Conservation (phyloP, 768 basidiomycete genomes). For the Paxillus ammoniavirescens region DNA sequence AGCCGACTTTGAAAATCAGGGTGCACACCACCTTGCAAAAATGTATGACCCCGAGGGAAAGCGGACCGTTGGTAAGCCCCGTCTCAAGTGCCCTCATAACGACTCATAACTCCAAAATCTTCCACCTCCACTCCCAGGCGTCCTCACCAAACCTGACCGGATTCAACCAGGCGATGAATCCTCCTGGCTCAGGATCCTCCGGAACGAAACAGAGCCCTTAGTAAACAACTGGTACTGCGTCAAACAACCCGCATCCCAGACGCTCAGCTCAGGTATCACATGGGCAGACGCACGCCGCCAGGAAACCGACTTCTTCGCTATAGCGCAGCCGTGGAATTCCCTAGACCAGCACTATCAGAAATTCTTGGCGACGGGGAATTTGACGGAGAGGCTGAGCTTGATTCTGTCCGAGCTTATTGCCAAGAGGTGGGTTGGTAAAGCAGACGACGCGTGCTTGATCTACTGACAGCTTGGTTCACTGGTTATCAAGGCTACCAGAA, state of each 20-base stretch:
- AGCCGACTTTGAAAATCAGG: conserved; percentile 78
- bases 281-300: conserved; percentile 58
- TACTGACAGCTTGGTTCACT: neutral
- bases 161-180: conserved; percentile 27
- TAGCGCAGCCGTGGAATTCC: conserved; percentile 48
- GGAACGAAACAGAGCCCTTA: conserved; percentile 41
- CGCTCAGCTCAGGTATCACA: conserved; percentile 19
- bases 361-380: conserved; percentile 53
- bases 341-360: conserved; percentile 47
- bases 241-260: conserved; percentile 33
- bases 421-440: conserved; percentile 51
- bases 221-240: conserved; percentile 32
- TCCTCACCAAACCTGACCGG: conserved; percentile 72
- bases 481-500: conserved; percentile 48
- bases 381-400: conserved; percentile 54
- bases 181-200: conserved; percentile 53
- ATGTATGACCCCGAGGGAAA: conserved; percentile 53
- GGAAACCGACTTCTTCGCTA: conserved; percentile 56
- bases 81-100: neutral
- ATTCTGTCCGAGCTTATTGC: conserved; percentile 60
- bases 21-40: conserved; percentile 57
- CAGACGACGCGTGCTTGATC: neutral
- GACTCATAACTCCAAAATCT: too few species aligned
- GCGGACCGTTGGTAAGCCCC: conserved; percentile 57
- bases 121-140: too few species aligned